A percentile compares a stretch with the other conserved stretches of the same genome.
These are phyloP conservation scores for Vaccinium macrocarpon DNA, from an alignment of 148 eudicot genomes.

Conservation along the genomic window DNA sequence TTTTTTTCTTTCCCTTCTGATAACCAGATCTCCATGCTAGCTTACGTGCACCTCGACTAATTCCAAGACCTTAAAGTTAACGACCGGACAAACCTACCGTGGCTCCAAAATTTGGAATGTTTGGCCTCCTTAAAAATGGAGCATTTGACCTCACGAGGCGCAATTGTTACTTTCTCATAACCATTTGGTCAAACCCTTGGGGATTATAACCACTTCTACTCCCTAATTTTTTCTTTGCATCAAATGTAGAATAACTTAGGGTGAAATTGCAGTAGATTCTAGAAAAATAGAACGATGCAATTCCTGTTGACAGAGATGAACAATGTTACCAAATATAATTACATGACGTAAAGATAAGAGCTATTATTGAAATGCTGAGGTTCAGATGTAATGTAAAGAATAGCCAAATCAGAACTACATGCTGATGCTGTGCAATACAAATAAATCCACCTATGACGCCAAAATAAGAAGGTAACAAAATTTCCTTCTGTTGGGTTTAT, in stretches of 20 bases:
- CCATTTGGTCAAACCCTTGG: not conserved
- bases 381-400: not conserved
- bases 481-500: not conserved
- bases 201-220: not conserved
- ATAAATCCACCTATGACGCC: not conserved
- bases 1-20: no score
- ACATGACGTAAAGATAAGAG: not conserved
- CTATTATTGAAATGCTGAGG: not conserved
- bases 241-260: not conserved
- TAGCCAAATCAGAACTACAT: not conserved
- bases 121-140: no score
- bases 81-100: no score
- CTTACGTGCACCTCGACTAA: no score
- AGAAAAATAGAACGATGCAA: not conserved
- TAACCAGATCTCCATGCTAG: no score
- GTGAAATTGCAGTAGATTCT: not conserved
- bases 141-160: no score
- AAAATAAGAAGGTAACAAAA: not conserved
- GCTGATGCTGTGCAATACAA: not conserved
- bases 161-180: not conserved
- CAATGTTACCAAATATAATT: not conserved
- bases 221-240: not conserved
- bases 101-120: no score
- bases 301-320: not conserved
- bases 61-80: no score